These are phyloP conservation scores for Mrakia hoshinonis DNA, from an alignment of 768 basidiomycete genomes.

Conservation along the genomic window DNA sequence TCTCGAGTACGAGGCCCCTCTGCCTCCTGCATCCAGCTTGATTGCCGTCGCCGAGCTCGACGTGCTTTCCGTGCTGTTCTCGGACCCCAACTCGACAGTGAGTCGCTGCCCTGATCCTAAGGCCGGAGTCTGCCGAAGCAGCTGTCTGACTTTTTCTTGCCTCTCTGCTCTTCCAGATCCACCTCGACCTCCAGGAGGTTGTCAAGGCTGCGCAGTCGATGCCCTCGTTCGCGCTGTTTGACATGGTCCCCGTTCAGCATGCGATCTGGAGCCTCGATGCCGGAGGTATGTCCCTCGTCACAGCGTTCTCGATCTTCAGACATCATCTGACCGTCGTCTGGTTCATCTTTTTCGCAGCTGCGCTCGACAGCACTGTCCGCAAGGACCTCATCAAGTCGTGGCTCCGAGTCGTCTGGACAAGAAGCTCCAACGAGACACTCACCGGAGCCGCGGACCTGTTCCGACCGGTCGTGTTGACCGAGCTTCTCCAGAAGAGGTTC, in stretches of 20 bases:
- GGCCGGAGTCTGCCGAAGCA: not conserved
- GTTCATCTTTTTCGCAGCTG: not conserved
- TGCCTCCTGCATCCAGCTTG: constrained; percentile 12
- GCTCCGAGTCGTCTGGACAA: constrained; percentile 9
- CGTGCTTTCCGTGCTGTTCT: constrained; percentile 4
- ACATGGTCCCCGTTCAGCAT: constrained; percentile 24
- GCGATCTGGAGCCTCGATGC: constrained; percentile 19
- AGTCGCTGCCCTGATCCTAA: not conserved
- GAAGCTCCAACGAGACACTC: not conserved
- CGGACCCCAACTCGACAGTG: not conserved
- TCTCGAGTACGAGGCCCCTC: constrained; percentile 17
- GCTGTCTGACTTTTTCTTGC: not conserved
- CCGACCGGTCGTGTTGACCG: constrained; percentile 32
- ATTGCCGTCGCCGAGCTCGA: constrained; percentile 11
- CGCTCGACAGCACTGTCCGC: constrained; percentile 15
- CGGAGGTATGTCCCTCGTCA: not conserved
- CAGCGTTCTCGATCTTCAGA: not conserved
- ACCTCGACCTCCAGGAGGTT: constrained; percentile 16
- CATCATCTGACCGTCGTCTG: not conserved
- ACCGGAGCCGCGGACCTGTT: constrained; percentile 37
- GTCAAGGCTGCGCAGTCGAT: constrained; percentile 20
- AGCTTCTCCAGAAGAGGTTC: constrained; percentile 34
- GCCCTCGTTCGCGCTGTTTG: constrained; percentile 21
- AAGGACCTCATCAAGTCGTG: constrained; percentile 19
- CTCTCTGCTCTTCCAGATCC: not conserved